A percentile compares a stretch with the other conserved stretches of the same genome.
phyloP scores from a whole-genome alignment of 148 eudicot genomes.

The Rhododendron kiyosumense region DNA sequence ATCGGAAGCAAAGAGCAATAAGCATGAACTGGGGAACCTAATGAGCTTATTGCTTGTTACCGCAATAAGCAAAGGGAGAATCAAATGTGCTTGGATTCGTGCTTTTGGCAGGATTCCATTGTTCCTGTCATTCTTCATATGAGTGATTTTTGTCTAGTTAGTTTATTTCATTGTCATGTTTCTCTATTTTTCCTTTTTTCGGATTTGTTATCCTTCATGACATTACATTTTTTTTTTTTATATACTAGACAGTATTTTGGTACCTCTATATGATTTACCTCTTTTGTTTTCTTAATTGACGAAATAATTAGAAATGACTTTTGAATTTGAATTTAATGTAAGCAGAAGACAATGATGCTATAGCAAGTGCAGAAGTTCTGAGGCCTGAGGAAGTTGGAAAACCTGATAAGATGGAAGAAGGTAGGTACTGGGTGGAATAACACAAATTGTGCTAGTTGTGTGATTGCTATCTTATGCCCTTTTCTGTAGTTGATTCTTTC shows the following conservation, averaged over 20 bases:
- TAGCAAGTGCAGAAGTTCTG: slow-evolving; percentile 30
- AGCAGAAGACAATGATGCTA: slow-evolving; percentile 40
- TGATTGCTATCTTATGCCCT: background rate
- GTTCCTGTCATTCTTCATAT: background rate
- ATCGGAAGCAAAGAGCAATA: background rate
- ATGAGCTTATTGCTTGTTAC: background rate
- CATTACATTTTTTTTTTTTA: too few relatives aligned
- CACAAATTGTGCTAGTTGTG: background rate
- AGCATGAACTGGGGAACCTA: background rate
- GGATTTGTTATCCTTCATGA: background rate
- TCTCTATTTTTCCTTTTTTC: background rate
- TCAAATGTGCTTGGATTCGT: background rate
- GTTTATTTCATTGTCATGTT: background rate
- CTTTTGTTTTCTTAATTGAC: too few relatives aligned
- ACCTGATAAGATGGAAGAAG: slow-evolving; percentile 48
- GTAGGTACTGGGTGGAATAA: slow-evolving; percentile 17
- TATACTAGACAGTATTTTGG: too few relatives aligned
- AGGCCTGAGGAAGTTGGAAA: slow-evolving; percentile 36
- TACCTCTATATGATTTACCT: too few relatives aligned
- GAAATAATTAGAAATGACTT: too few relatives aligned
- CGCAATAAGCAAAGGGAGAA: background rate
- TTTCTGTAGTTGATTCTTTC: background rate
- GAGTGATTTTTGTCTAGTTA: background rate
- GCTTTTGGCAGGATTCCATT: background rate
- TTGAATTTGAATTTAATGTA: background rate